A percentile compares a stretch with the other conserved stretches of the same genome.
Evolutionary conservation across 2,329 filamentous ascomycete species (phyloP).

Genomic region (Huntiella decipiens): DNA sequence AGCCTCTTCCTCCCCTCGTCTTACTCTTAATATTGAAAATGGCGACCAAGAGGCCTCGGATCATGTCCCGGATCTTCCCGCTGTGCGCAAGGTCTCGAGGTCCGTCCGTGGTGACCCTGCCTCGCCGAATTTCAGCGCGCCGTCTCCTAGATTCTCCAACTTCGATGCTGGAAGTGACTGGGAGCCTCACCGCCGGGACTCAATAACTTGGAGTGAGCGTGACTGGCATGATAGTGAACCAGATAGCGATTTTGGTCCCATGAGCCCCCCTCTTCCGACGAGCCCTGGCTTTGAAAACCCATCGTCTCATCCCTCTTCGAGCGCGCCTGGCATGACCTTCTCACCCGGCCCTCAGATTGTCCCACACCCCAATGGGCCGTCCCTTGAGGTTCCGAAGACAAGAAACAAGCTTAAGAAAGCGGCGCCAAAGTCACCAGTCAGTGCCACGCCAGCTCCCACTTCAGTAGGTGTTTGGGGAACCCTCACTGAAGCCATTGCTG

Average conservation of each 20-base stretch:
- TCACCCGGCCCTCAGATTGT: neutral
- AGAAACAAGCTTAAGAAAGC: neutral
- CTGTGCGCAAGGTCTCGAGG: slow-evolving; percentile 4
- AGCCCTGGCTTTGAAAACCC: neutral
- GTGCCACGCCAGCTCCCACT: neutral
- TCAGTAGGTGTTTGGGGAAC: slow-evolving; percentile 21
- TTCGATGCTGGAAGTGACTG: slow-evolving; percentile 2
- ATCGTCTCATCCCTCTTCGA: neutral
- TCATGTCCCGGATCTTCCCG: slow-evolving; percentile 16
- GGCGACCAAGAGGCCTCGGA: slow-evolving; percentile 8
- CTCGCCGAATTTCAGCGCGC: neutral
- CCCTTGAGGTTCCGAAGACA: slow-evolving; percentile 1
- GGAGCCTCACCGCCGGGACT: slow-evolving; percentile 26
- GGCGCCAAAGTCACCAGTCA: neutral
- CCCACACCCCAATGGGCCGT: too few species aligned
- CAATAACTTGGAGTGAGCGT: slow-evolving; percentile 45
- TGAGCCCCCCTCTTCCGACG: slow-evolving; percentile 8
- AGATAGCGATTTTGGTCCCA: slow-evolving; percentile 22
- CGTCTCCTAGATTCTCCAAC: slow-evolving; percentile 1
- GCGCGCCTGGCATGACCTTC: neutral
- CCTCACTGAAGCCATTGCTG: slow-evolving; percentile 36
- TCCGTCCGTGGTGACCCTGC: neutral
- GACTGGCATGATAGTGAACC: slow-evolving; percentile 39
- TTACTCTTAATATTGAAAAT: neutral
- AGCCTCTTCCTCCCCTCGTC: slow-evolving; percentile 16